These are phyloP conservation scores for Sinapis alba DNA, from an alignment of 441 rosid species.

Conservation along the genomic window DNA sequence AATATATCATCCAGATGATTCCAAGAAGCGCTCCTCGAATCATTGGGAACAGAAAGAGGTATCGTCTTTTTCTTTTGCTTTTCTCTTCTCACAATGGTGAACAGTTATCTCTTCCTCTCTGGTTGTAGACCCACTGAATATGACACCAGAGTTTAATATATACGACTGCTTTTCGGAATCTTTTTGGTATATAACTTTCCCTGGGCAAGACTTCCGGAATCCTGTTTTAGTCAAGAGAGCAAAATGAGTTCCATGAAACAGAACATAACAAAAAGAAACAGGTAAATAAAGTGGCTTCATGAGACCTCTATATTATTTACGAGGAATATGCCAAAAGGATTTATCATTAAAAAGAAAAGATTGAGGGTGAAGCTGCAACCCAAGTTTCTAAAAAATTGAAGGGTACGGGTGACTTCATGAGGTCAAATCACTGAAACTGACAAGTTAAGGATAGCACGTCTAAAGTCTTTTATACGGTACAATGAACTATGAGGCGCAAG, in stretches of 20 bases:
- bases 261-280: background rate
- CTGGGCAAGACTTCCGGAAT: constrained; percentile 8
- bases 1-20: constrained; percentile 2
- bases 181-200: constrained; percentile 16
- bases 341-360: background rate
- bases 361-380: background rate
- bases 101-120: constrained; percentile 20
- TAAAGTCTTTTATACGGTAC: background rate
- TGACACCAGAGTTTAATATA: constrained; percentile 1
- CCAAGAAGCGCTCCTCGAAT: constrained; percentile 13
- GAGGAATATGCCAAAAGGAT: constrained; percentile 12
- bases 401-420: background rate
- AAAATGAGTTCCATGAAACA: background rate
- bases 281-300: background rate
- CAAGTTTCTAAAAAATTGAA: background rate
- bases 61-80: background rate
- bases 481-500: background rate
- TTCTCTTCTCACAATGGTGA: background rate
- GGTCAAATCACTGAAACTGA: background rate
- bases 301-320: background rate
- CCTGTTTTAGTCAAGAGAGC: constrained; percentile 23
- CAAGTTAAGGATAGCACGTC: background rate
- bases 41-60: constrained; percentile 18
- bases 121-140: constrained; percentile 25
- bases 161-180: constrained; percentile 17